Base-by-base conservation (phyloP, 2,329 filamentous ascomycete genomes). In the Trichoderma hamatum region DNA sequence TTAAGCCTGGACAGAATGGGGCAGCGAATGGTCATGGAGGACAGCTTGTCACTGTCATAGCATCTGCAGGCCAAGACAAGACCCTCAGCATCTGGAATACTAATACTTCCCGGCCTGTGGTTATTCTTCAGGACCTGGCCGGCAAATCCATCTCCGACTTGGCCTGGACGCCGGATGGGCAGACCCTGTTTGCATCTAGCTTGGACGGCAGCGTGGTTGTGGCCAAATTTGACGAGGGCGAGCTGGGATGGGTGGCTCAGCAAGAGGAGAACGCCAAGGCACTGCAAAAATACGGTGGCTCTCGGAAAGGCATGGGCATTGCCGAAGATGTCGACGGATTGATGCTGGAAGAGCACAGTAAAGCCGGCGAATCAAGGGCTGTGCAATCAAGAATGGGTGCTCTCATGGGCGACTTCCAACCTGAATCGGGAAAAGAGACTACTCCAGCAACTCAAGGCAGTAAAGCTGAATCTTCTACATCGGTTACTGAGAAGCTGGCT, bases 51-150 rank as follows among this genome's bases (percentile, higher is more conserved):
- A 98, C 95, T 0, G 95, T 99, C 0, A 96, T 99, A 74, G 96
- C 96, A 10, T 98, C 95, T 71, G 96, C 95, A 6, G 96, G 96
- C 3, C 96, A 97, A 76, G 96, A 99, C 78, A 98, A 97, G 80
- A 96, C 94, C 2, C 81, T 99, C 52, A 97, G 93, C 75, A 91
- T 99, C 46, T 99, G 96, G 96, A 98, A 97, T 74, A 99, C 96
- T 1, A 97, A 94, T 76, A 97, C 93, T 28, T 94, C 96, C 0
- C 85, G 96, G 26, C 96, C 96, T 0, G 90, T 98, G 24, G 90
- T 97, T 24, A 94, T 98, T 64, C 86, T 94, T 11, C 93, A 97
- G 76, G 95, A 98, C 74, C 80, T 99, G 70, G 90, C 93, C 21
- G 89, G 89, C 52, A 99, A 99, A 78, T 92, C 96, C 0, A 95